phyloP scores from a whole-genome alignment of 768 basidiomycete species.

The Naematelia aurantialba region DNA sequence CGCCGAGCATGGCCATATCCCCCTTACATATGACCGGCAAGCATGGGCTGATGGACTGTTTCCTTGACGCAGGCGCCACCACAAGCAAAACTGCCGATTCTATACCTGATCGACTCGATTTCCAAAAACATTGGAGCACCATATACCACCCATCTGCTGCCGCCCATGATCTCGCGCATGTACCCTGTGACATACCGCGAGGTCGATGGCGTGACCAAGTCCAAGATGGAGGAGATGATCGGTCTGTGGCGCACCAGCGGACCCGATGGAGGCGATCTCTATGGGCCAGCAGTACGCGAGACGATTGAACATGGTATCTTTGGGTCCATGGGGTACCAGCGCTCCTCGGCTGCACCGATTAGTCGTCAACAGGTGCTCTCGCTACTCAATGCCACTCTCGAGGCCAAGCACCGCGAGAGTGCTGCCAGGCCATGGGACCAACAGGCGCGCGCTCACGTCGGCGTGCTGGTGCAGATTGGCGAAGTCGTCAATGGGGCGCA shows the following conservation, averaged over 20 bases:
- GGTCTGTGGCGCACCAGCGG: conserved; percentile 89
- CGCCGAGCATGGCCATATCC: background rate
- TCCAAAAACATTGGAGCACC: conserved; percentile 94
- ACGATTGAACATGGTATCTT: conserved; percentile 65
- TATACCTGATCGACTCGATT: conserved; percentile 94
- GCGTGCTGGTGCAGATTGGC: conserved; percentile 59
- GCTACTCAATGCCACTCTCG: conserved; percentile 75
- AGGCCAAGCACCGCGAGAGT: conserved; percentile 70
- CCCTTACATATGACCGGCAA: background rate
- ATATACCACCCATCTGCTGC: conserved; percentile 74
- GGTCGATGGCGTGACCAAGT: conserved; percentile 76
- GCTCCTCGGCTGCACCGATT: background rate
- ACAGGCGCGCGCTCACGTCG: conserved; percentile 66
- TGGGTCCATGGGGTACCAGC: conserved; percentile 29
- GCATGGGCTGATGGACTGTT: background rate
- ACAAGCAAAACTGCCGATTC: conserved; percentile 84
- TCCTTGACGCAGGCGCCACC: conserved; percentile 69
- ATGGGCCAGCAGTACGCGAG: conserved; percentile 72
- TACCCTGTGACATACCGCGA: conserved; percentile 83
- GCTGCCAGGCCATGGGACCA: conserved; percentile 72
- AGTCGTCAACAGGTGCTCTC: conserved; percentile 58
- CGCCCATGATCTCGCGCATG: conserved; percentile 71
- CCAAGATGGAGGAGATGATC: conserved; percentile 98
- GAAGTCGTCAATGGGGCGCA: conserved; percentile 59
- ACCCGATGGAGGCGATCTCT: conserved; percentile 74